Evolutionary conservation across 2,329 filamentous ascomycete species (phyloP).

Genomic region (Diaporthe amygdali): DNA sequence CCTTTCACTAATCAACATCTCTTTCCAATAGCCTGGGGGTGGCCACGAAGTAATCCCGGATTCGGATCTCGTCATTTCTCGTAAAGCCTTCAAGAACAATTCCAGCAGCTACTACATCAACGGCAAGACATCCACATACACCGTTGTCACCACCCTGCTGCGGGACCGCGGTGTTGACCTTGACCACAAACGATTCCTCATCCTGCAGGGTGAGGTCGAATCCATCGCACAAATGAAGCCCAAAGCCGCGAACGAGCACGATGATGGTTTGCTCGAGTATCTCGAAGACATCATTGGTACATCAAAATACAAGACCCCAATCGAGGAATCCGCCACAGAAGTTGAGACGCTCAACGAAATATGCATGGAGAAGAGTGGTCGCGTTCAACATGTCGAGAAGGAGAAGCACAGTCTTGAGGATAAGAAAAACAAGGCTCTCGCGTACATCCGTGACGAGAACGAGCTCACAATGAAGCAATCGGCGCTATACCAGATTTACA

Average conservation of each 20-base stretch:
- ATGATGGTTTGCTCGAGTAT: constrained; percentile 95
- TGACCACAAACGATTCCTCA: constrained; percentile 97
- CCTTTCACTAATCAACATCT: constrained; percentile 34
- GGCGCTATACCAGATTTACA: constrained; percentile 89
- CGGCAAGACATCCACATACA: constrained; percentile 87
- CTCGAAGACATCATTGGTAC: constrained; percentile 98
- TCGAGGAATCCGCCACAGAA: constrained; percentile 90
- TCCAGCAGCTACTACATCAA: constrained; percentile 99
- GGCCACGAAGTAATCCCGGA: constrained; percentile 79
- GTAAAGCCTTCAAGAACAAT: constrained; percentile 96
- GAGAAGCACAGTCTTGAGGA: constrained; percentile 92
- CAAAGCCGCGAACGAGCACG: constrained; percentile 92
- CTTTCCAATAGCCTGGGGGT: constrained; percentile 63
- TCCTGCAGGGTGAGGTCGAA: constrained; percentile 96
- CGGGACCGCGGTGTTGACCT: constrained; percentile 90
- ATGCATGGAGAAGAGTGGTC: constrained; percentile 91
- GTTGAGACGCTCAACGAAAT: constrained; percentile 93
- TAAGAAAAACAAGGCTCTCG: constrained; percentile 93
- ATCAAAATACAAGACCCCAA: constrained; percentile 96
- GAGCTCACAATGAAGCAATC: constrained; percentile 89
- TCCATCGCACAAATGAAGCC: constrained; percentile 99
- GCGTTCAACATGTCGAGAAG: constrained; percentile 97
- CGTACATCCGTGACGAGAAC: constrained; percentile 91
- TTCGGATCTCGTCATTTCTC: constrained; percentile 85
- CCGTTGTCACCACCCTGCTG: constrained; percentile 84